phyloP scores from a whole-genome alignment of 805 yeast species.

The Suhomyces sp. region DNA sequence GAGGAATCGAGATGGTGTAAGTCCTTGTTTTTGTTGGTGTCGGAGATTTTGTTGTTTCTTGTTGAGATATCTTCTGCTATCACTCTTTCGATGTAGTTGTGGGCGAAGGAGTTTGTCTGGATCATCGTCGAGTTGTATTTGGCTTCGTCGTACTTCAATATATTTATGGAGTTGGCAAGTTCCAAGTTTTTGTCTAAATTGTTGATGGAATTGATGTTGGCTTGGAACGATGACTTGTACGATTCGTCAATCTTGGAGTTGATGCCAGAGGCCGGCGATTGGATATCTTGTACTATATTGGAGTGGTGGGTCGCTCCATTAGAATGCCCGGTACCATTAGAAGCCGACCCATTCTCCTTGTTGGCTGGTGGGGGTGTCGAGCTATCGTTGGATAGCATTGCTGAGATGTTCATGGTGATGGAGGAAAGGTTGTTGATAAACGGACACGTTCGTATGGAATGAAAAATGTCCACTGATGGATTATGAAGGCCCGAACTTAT shows the following conservation, averaged over 20 bases:
- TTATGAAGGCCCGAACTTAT: no score
- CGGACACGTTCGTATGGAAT: no score
- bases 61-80: conserved; percentile 35
- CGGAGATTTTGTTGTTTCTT: conserved; percentile 19
- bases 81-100: conserved; percentile 35
- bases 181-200: conserved; percentile 16
- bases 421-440: no score
- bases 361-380: conserved; percentile 10
- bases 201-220: conserved; percentile 12
- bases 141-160: conserved; percentile 15
- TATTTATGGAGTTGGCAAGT: conserved; percentile 10
- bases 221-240: conserved; percentile 13
- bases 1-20: conserved; percentile 16
- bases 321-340: conserved; percentile 5
- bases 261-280: no score
- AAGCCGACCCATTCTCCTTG: conserved; percentile 2
- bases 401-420: conserved; percentile 35
- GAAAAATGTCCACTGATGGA: no score
- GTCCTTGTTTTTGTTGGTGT: conserved; percentile 21
- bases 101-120: conserved; percentile 23
- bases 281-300: background rate
- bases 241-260: conserved; percentile 5
- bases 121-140: conserved; percentile 14
- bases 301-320: background rate
- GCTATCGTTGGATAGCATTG: conserved; percentile 33